These are phyloP conservation scores for Aspergillus baeticus DNA, from an alignment of 495 filamentous ascomycete genomes.

Conservation along the genomic window DNA sequence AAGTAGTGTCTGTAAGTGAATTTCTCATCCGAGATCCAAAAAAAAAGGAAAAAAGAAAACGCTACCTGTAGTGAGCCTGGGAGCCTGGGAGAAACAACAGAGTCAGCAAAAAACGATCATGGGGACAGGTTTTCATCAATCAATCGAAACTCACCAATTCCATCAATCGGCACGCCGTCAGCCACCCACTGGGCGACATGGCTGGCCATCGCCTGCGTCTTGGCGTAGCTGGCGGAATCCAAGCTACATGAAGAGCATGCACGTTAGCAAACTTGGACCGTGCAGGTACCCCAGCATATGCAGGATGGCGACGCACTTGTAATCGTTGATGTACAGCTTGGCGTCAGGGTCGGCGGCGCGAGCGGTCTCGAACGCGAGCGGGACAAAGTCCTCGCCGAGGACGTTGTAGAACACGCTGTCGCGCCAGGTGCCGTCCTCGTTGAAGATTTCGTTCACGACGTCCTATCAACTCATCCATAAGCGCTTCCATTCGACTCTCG, in stretches of 20 bases:
- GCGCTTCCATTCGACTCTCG: neutral
- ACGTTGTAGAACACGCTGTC: conserved; percentile 54
- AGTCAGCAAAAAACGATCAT: conserved; percentile 6
- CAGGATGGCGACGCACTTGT: conserved; percentile 31
- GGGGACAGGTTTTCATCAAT: too few relatives aligned
- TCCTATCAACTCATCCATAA: conserved; percentile 41
- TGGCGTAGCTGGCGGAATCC: conserved; percentile 46
- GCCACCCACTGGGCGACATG: conserved; percentile 67
- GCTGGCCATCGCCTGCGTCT: conserved; percentile 60
- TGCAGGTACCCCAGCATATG: neutral
- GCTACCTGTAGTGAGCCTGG: conserved; percentile 56
- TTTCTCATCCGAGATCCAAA: neutral
- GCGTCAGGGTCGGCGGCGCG: conserved; percentile 53
- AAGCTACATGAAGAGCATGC: conserved; percentile 23
- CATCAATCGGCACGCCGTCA: conserved; percentile 68
- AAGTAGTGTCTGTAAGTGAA: too few relatives aligned
- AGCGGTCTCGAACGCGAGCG: conserved; percentile 56
- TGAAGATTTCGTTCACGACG: conserved; percentile 70
- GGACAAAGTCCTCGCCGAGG: conserved; percentile 56
- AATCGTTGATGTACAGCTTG: conserved; percentile 68
- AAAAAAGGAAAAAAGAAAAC: too few relatives aligned
- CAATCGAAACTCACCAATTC: conserved; percentile 59
- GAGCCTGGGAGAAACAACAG: conserved; percentile 41
- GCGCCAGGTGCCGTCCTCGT: conserved; percentile 65
- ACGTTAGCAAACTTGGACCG: neutral